A percentile compares a stretch with the other conserved stretches of the same genome.
Conservation (phyloP, 1,139 yeast species). For the Debaryomyces fabryi region DNA sequence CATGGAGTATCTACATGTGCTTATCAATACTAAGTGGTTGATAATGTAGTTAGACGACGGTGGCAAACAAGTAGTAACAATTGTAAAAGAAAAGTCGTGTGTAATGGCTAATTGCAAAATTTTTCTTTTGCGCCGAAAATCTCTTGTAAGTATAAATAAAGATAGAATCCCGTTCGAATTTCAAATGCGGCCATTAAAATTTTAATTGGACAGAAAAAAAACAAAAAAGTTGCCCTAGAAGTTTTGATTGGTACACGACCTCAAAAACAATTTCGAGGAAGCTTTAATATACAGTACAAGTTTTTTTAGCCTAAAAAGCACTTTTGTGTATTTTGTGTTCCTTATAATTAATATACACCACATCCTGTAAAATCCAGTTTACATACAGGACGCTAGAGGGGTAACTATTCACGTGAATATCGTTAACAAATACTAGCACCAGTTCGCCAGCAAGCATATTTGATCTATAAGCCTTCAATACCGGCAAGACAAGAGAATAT, state of each 20-base stretch:
- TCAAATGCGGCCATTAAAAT: constrained; percentile 8
- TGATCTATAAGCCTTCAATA: neutral
- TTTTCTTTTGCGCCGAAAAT: constrained; percentile 9
- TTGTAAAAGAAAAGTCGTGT: constrained; percentile 3
- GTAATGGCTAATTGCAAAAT: constrained; percentile 2
- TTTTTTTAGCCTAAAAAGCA: neutral
- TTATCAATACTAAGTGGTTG: neutral
- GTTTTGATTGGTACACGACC: constrained; percentile 7
- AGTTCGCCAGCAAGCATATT: neutral
- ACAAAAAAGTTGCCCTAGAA: constrained; percentile 4
- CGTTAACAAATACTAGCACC: neutral
- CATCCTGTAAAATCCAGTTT: neutral
- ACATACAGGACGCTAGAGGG: neutral
- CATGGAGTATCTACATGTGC: neutral
- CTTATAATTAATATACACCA: neutral
- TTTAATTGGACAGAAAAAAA: constrained; percentile 11
- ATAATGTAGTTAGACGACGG: constrained; percentile 5
- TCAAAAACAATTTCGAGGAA: neutral
- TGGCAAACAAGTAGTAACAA: neutral
- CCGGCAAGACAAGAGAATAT: constrained; percentile 1
- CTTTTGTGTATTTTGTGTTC: neutral
- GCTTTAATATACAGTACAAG: neutral
- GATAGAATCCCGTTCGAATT: constrained; percentile 9
- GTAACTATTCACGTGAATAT: constrained; percentile 7
- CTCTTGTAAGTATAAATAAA: constrained; percentile 10